These are phyloP conservation scores for Phytophthora pisi DNA, from an alignment of 352 stramenopile genomes.

Conservation along the genomic window DNA sequence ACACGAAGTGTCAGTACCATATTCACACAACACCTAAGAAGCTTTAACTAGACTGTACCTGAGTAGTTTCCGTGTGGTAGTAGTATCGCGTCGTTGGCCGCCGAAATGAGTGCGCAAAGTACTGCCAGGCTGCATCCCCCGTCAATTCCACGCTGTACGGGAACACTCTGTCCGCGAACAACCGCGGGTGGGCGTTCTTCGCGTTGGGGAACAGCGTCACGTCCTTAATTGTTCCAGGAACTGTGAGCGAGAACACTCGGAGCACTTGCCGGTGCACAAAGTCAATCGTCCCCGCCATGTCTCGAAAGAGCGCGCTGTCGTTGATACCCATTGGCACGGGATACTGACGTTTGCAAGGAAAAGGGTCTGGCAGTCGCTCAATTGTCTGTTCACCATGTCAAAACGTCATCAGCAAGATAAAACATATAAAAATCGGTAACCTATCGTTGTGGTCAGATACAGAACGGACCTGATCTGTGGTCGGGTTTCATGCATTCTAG, in stretches of 20 bases:
- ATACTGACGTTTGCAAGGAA: slow-evolving; percentile 26
- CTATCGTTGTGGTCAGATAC: too few species aligned
- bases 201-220: slow-evolving; percentile 2
- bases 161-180: slow-evolving; percentile 43
- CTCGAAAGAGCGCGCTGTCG: slow-evolving; percentile 31
- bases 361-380: slow-evolving; percentile 6
- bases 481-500: too few species aligned
- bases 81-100: slow-evolving; percentile 38
- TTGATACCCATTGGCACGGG: slow-evolving; percentile 15
- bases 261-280: slow-evolving; percentile 40
- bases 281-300: slow-evolving; percentile 30
- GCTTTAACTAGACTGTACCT: not conserved
- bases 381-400: not conserved
- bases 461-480: too few species aligned
- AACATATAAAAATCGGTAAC: too few species aligned
- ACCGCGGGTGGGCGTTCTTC: slow-evolving; percentile 21
- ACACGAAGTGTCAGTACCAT: not conserved
- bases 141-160: slow-evolving; percentile 39
- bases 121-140: slow-evolving; percentile 37
- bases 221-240: not conserved
- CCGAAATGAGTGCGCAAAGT: slow-evolving; percentile 35
- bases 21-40: too few species aligned
- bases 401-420: not conserved
- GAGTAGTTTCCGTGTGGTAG: slow-evolving; percentile 22
- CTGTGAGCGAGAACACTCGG: slow-evolving; percentile 22